Base-by-base conservation (phyloP, 2,329 filamentous ascomycete species). In the Zymoseptoria crescenta region DNA sequence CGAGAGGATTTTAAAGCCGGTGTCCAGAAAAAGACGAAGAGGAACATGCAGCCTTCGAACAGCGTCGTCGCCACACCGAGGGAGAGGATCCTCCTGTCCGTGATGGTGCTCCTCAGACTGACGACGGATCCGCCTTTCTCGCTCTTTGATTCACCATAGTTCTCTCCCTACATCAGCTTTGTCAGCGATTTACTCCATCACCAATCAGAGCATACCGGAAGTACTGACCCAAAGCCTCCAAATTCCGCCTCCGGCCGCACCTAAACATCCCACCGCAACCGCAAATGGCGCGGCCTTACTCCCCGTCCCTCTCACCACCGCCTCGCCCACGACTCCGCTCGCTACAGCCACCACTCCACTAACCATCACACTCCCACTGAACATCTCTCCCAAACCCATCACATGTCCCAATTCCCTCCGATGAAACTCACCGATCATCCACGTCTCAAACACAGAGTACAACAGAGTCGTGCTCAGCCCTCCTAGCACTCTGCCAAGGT, bases 11-110 rank as follows among this genome's bases (percentile, higher is more conserved):
- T 79, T n/a, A 86, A 72, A 2, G 81, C 78, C 1, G 81, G 79
- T 0, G 81, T 80, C 79, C 83, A 85, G 73, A 83, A 84, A 70
- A 84, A 85, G 58, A 86, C 80, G 66, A 85, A 85, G 9, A 86
- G 75, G 66, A 85, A 85, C 75, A 85, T 82, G 28, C 81, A 78
- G 20, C 82, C 82, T 70, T 86, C 83, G 65, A 85, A 84, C 67
- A 83, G 78, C 59, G 78, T 83, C 3, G 81, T 80, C 2, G 79
- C 76, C 49, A 84, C 69, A 1, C 75, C 77, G 4, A 86, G 72
- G 1, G 79, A 75, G 19, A 82, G 67, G 55, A 85, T 78, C 2
- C 78, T 75, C 49, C 75, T 77, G 65, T 82, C 77, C 64, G 57
- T 48, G 24, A 64, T 16, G 20, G 56, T 58, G 10, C 56, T 55